phyloP scores from a whole-genome alignment of 768 basidiomycete species.

The Trametes meyenii region DNA sequence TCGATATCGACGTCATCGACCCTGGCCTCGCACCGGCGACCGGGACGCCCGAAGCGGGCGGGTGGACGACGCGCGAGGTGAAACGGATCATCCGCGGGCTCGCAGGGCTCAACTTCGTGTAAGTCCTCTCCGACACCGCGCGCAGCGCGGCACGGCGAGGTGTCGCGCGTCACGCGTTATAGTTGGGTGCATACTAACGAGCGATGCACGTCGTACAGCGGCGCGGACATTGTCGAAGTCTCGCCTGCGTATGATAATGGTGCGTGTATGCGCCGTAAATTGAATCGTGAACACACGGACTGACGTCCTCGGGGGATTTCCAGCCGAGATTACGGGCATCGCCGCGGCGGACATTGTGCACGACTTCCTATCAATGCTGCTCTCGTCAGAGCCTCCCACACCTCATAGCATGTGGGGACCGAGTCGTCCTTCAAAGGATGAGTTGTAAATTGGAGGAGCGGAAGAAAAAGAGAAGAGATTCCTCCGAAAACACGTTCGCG shows the following conservation, averaged over 20 bases:
- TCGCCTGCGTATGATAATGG: conserved; percentile 75
- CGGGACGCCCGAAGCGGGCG: conserved; percentile 83
- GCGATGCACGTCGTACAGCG: conserved; percentile 40
- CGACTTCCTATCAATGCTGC: conserved; percentile 66
- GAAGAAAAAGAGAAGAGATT: neutral
- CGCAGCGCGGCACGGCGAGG: too few species aligned
- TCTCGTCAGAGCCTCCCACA: conserved; percentile 46
- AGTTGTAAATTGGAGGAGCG: conserved; percentile 18
- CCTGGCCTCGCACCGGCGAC: conserved; percentile 81
- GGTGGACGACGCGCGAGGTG: conserved; percentile 82
- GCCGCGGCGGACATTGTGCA: conserved; percentile 71
- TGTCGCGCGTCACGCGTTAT: too few species aligned
- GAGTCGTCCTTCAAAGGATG: conserved; percentile 19
- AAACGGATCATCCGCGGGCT: conserved; percentile 82
- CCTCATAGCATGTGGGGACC: conserved; percentile 20
- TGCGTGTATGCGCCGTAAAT: conserved; percentile 31
- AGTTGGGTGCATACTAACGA: neutral
- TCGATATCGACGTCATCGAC: conserved; percentile 87
- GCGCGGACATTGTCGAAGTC: conserved; percentile 75
- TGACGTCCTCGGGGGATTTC: neutral
- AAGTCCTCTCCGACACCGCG: conserved; percentile 30
- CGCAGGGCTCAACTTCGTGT: conserved; percentile 81
- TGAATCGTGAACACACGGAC: neutral
- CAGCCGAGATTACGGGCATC: conserved; percentile 69
- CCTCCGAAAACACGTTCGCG: neutral